Base-by-base conservation (phyloP, 495 filamentous ascomycete genomes). In the Chaetomidium leptoderma region DNA sequence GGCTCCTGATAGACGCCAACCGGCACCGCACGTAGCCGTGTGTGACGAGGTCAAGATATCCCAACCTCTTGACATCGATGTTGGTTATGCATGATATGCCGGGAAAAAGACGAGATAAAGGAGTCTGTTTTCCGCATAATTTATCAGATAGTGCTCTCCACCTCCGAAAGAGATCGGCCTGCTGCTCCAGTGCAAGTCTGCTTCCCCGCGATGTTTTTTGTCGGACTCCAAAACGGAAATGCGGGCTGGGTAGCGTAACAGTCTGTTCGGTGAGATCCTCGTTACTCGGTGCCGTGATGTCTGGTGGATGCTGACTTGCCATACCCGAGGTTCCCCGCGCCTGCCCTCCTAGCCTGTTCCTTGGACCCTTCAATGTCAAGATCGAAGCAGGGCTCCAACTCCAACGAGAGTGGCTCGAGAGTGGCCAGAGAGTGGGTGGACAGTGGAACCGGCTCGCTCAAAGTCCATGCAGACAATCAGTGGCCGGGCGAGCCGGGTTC, bases 371-470 rank as follows among this genome's bases (percentile, higher is more conserved):
- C 11, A 6, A 2, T 6, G 44, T 16, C 14, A 26, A 36, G n/a
- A 16, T 23, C 19, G 16, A 24, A 52, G 11, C 33, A 36, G 24
- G 49, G 47, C 4, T 3, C 27, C 23, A 24, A 40, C 4, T 3
- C 27, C 23, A 24, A 40, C n/a, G 16, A 33, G 9, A 51, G 48
- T 6, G 32, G 11, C 6, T 33, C 32, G 11, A 33, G 32, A 44
- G 40, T n/a, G n/a, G n/a, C n/a, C n/a, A n/a, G n/a, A n/a, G n/a
- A n/a, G n/a, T n/a, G 13, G 30, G 30, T 17, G 1, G 36, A 10
- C n/a, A 27, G 48, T 59, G 39, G 40, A 45, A 37, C 40, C 47
- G 16, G 30, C 26, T 44, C 9, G 13, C 14, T 23, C 48, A n/a
- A n/a, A n/a, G n/a, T 23, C 6, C 32, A 39, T 7, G n/a, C 24